Base-by-base conservation (phyloP, 2,329 filamentous ascomycete genomes). In the Lachnum nothofagi region DNA sequence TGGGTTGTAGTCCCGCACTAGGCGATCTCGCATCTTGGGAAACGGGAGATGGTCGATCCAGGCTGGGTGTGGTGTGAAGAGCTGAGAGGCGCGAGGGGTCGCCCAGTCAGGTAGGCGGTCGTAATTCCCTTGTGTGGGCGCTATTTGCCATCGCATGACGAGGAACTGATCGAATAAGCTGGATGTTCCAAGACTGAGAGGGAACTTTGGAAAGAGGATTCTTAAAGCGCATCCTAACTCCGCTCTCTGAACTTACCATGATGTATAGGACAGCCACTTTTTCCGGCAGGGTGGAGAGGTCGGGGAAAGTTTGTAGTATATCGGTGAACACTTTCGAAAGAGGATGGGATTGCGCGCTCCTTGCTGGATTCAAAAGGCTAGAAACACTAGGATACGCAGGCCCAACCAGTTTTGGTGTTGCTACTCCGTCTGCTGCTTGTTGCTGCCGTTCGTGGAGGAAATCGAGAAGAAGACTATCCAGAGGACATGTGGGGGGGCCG, bases 11-110 rank as follows among this genome's bases (percentile, higher is more conserved):
- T 73, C 66, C 20, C 71, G 66, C 20, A 83, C 72, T 34, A 90
- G 70, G 19, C 72, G 73, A 51, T 90, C 85, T 23, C 89, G 83
- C 78, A 93, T 86, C 19, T 70, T 72, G 0, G 88, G 88, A 72
- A 87, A 95, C 0, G 88, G 86, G 3, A 95, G 56, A 63, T 91
- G 80, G 63, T 95, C 89, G 25, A 90, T 76, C 90, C 90, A 95
- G 1, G 80, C 79, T 1, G 89, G 85, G 65, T 95, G 90, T 0
- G 80, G 69, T 0, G 70, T 76, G 46, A 79, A 75, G 14, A 88
- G 68, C 63, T 95, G 89, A 5, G 76, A 76, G 0, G 78, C 74
- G 1, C 77, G 72, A 1, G 90, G 89, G 0, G 76, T 77, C 33
- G 83, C 70, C 81, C 86, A 95, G 4, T 81, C 74, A 0, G 90